These are phyloP conservation scores for Mycena galopus DNA, from an alignment of 768 basidiomycete species.

Conservation along the genomic window DNA sequence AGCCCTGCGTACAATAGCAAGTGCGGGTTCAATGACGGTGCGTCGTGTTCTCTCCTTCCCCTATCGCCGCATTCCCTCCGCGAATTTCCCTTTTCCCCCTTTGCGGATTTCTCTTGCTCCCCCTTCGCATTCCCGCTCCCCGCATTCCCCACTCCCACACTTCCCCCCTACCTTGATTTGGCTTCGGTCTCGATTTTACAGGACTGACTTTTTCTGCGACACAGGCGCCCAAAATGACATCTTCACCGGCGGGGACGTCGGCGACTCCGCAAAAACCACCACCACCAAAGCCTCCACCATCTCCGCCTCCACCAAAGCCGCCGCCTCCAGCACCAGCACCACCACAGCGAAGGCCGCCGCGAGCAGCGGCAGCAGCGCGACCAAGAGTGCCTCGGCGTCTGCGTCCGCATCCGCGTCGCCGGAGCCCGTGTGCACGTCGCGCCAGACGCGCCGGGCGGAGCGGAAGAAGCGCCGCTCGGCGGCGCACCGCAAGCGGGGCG, in stretches of 20 bases:
- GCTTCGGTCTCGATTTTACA: no score
- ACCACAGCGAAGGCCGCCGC: neutral
- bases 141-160: no score
- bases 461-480: neutral
- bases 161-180: no score
- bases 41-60: no score
- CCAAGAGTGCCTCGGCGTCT: neutral
- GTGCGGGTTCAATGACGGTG: conserved; percentile 62
- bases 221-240: conserved; percentile 61
- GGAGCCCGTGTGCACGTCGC: conserved; percentile 13
- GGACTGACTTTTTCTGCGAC: neutral
- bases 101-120: no score
- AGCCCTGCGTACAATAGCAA: conserved; percentile 65
- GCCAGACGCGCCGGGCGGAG: conserved; percentile 19
- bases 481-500: conserved; percentile 7
- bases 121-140: neutral
- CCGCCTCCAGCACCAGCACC: no score
- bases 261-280: neutral
- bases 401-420: neutral
- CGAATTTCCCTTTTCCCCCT: no score
- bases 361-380: neutral
- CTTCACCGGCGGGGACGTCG: conserved; percentile 45
- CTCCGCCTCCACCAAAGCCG: no score
- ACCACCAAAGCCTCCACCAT: no score
- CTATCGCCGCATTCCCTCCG: no score